Base-by-base conservation (phyloP, 768 basidiomycete genomes). In the Pholiota microspora region DNA sequence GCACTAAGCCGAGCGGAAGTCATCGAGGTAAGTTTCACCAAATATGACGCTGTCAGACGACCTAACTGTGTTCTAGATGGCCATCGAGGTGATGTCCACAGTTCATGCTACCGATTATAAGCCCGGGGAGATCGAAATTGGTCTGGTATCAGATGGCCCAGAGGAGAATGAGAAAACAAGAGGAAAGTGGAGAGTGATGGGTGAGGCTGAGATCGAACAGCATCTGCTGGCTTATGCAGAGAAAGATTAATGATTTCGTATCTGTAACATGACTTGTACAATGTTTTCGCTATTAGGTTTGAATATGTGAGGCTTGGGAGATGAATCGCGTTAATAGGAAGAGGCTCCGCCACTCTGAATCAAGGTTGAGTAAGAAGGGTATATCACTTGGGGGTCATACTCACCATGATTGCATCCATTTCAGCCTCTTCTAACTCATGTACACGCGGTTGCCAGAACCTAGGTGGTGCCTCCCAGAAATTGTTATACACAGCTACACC, bases 101-200 rank as follows among this genome's bases (percentile, higher is more conserved):
- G 94, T 98, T 23, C 91, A 96, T 64, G 86, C 93, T 34, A 97
- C 94, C 1, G 97, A 99, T 68, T 97, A 94, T 77, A 99, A 98
- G 71, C 78, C 92, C 0, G 86, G 85, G 8, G 97, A 98, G 71
- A 91, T 98, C 64, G 97, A 99, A 71, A 92, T 99, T 60, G 96
- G 94, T 0, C 89, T 98, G 50, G 88, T 92, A 18, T 96, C 93
- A 24, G 79, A 78, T 0, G 79, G 81, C 31, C 78, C 84, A 6
- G 88, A 89, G 15, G 94, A 96, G 67, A 73, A 79, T 56, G 73
- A 72, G 55, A 89, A 92, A 76, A 84, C 80, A 34, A 75, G 80
- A 58, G 92, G 92, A 27, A 66, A 77, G 51, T 94, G 92, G 92
- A 80, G 92, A 29, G 85, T 89, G 42, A 83, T 94, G 84, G 75